phyloP scores from a whole-genome alignment of 352 stramenopile species.

The Halophytophthora batemanensis region DNA sequence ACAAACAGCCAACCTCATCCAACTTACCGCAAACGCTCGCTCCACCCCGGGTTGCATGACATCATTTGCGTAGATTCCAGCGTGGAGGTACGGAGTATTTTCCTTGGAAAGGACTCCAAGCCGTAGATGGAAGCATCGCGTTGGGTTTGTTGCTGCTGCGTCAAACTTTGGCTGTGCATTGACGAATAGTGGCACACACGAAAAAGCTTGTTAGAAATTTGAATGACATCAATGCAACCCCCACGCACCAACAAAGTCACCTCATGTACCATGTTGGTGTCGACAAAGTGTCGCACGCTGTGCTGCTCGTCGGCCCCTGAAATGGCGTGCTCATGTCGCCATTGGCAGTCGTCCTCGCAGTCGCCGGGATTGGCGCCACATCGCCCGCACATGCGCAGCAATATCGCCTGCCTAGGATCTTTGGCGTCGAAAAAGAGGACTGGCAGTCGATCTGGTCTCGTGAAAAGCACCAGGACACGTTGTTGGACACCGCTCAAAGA shows the following conservation, averaged over 20 bases:
- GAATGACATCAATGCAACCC: not conserved
- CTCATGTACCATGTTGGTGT: conserved; percentile 20
- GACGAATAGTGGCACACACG: not conserved
- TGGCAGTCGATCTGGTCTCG: not conserved
- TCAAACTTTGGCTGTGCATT: conserved; percentile 2
- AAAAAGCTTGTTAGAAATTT: not conserved
- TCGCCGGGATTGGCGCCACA: conserved; percentile 16
- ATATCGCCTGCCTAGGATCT: conserved; percentile 4
- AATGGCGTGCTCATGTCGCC: conserved; percentile 23
- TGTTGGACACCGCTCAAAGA: not conserved
- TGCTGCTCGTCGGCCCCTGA: conserved; percentile 19
- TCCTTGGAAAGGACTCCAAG: not conserved
- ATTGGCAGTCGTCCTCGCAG: conserved; percentile 17
- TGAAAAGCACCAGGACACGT: conserved; percentile 15
- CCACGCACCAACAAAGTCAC: not conserved
- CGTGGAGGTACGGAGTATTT: conserved; percentile 15
- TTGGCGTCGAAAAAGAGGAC: not conserved
- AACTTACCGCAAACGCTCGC: conserved; percentile 29
- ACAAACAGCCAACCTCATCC: no score
- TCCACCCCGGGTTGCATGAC: conserved; percentile 41
- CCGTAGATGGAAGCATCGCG: conserved; percentile 8
- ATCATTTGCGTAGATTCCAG: conserved; percentile 29
- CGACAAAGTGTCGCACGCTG: conserved; percentile 28
- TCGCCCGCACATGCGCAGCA: conserved; percentile 22
- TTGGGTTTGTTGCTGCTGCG: not conserved